Evolutionary conservation across 2,329 filamentous ascomycete genomes (phyloP), one percentile per base, ranked within the genome.

Genomic region (Neonectria punicea): DNA sequence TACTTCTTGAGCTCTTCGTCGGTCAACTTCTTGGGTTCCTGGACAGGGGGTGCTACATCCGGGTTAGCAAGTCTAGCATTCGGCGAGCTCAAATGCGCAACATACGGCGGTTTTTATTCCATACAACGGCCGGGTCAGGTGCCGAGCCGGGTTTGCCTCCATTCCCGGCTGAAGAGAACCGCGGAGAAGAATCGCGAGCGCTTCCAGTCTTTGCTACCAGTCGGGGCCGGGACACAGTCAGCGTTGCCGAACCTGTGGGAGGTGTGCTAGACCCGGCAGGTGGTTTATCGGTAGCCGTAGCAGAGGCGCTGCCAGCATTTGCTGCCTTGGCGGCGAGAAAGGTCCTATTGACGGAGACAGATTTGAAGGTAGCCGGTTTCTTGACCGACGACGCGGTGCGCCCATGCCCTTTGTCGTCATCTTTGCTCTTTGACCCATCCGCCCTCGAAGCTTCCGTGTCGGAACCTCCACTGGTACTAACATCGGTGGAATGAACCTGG

Each of bases 41-140:
- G 89, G 7, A 86, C 85, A 58, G 89, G 86, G 7, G 84, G 83
- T 56, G 89, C 88, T 91, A 71, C 46, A 53, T 39, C 50, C 66
- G 50, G 18, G 77, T 70, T 61, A 75, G 71, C 65, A 54, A 65
- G 51, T 55, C 41, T 11, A 28, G 30, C 51, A 57, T 47, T 59
- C 34, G 53, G 47, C 49, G 32, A 47, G n/a, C 13, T 16, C 36
- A 39, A 56, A 28, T 55, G 47, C 67, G 56, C 53, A 57, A 82
- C 90, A 77, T 87, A 91, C 92, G 92, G 83, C 90, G 86, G 77
- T 96, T 97, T 80, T 94, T 94, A 81, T 96, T 97, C 93, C 93
- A 97, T 44, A 97, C 92, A 58, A 87, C 91, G 78, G 83, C 92
- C 32, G 87, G 85, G 77, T 94, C 92, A 14, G 92, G 91, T 28